Percentiles rank a stretch among this genome's conserved stretches.
Evolutionary conservation across 2,329 filamentous ascomycete species (phyloP).

Genomic region (Pestalotiopsis sp.): DNA sequence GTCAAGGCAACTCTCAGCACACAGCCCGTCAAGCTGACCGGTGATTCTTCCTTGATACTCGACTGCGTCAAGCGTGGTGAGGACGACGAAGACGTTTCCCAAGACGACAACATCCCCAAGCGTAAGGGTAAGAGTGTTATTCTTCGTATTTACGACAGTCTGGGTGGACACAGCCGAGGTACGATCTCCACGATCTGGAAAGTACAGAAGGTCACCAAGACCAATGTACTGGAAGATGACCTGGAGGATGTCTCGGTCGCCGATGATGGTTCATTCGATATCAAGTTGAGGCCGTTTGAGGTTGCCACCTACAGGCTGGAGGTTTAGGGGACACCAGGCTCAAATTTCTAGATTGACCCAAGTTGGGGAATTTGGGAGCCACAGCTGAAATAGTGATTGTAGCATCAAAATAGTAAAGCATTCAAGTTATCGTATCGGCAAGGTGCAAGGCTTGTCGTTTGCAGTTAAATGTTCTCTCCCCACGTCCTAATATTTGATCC

Average conservation of each 20-base stretch:
- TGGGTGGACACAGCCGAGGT: conserved; percentile 80
- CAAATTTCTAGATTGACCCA: not conserved
- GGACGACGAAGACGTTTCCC: conserved; percentile 75
- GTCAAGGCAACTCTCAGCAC: conserved; percentile 27
- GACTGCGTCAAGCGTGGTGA: conserved; percentile 95
- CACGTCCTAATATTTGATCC: too few species aligned
- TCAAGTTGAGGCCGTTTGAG: conserved; percentile 80
- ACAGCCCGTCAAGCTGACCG: conserved; percentile 67
- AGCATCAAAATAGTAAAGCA: not conserved
- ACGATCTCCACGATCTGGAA: conserved; percentile 69
- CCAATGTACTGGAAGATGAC: conserved; percentile 89
- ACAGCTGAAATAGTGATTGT: not conserved
- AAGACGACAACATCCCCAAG: conserved; percentile 59
- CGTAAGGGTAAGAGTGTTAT: conserved; percentile 80
- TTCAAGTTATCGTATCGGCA: not conserved
- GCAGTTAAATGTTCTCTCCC: too few species aligned
- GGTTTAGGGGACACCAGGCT: conserved; percentile 31
- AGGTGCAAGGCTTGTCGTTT: not conserved
- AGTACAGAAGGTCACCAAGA: conserved; percentile 79
- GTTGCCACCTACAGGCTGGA: conserved; percentile 77
- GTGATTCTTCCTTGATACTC: conserved; percentile 71
- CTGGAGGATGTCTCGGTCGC: conserved; percentile 63
- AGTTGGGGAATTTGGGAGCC: not conserved
- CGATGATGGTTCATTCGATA: conserved; percentile 53
- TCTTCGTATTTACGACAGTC: conserved; percentile 82